Evolutionary conservation across 352 stramenopile genomes (phyloP), one percentile per base, ranked within the genome.

Genomic region (Pythium monospermum): DNA sequence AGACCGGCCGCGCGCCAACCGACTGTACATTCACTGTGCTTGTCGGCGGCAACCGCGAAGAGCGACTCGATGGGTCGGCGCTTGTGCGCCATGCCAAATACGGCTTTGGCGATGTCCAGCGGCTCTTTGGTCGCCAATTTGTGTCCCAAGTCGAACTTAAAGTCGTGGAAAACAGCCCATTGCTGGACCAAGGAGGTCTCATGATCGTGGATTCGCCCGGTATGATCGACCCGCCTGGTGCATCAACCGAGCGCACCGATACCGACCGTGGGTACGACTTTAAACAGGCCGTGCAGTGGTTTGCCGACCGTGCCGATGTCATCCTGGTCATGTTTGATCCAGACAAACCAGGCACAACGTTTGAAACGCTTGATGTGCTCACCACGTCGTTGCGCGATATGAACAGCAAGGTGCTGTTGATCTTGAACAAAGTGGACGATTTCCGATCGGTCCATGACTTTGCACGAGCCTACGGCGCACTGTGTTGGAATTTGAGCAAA

Each of bases 261-360:
- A 61, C 76, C 28, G 83, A 92, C 53, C 73, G 83, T 4, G 83
- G 83, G 1, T 94, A 94, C 53, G 83, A 94, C 53, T 94, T 92
- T 41, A 92, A 91, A 66, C 78, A 68, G 15, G 83, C 89, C 11
- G 83, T 94, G 39, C 79, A 87, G 55, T 94, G 83, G 83, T 87
- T 94, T 39, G 83, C 83, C 0, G 81, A 94, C 57, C 73, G 83
- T 12, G 78, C 83, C 0, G 83, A 94, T 53, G 80, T 94, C 32
- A 88, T 94, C 44, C 64, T 94, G 38, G 78, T 94, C 64, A 94
- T 94, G 83, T 94, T 94, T 44, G 83, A 94, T 53, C 83, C 83
- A 3, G 83, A 94, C 62, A 94, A 94, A 45, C 83, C 83, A 0
- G 83, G 83, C 35, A 94, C 83, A 26, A 94, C 83, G 1, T 94